Evolutionary conservation across 1,284 basidiomycete species (phyloP), one percentile per base, ranked within the genome.

Genomic region (Flammula alnicola): DNA sequence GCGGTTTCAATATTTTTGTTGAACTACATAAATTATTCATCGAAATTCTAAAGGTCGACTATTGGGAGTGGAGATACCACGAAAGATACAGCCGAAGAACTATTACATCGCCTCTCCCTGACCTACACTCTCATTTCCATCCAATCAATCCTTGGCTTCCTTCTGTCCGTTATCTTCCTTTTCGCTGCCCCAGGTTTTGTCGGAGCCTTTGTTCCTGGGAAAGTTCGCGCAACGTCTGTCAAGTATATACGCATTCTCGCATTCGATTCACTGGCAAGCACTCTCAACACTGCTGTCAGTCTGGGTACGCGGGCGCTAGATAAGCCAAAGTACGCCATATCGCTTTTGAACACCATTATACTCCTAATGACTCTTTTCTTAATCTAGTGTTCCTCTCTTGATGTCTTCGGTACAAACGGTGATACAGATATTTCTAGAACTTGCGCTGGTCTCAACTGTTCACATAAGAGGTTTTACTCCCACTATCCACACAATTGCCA

Each of bases 51-150:
- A 14, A 59, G 57, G 57, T 59, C 57, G 4, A 59, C 55, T 1
- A 59, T 59, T 41, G 55, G 55, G 19, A 50, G 44, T 27, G 57
- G 57, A 45, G 55, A 57, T 43, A 56, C 55, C 4, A 57, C 57
- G 8, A 39, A 32, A 16, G 57, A 59, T 31, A 42, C 49, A 14
- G 8, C 55, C 26, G 41, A 31, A 23, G 46, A 52, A 14, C 43
- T 57, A 12, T 9, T 55, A 2, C 16, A 52, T 11, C 41, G 58
- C 2, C 46, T 60, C 12, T 47, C 51, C 22, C 49, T 59, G n/a
- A 42, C 27, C 5, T 54, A 47, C 43, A 58, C 57, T 10, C 53
- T 59, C n/a, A 57, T 59, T 9, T 43, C 57, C 10, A 29, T 59
- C 17, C 58, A 58, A 38, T 47, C 54, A 5, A 12, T 39, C 1